phyloP scores from a whole-genome alignment of 176 grass and related monocot species.

The Juncus inflexus region DNA sequence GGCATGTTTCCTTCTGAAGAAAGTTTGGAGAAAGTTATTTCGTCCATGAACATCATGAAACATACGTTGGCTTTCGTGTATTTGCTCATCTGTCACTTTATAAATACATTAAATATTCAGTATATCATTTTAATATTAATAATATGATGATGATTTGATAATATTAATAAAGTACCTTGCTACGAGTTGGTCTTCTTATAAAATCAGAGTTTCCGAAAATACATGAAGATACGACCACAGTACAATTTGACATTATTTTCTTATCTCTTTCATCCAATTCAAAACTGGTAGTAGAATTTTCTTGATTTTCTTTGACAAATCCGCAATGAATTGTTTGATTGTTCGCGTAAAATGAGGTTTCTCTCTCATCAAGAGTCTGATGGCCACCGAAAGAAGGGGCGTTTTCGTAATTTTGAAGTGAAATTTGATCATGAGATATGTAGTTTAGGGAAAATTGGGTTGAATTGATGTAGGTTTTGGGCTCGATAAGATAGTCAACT shows the following conservation, averaged over 20 bases:
- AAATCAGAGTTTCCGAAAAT: constrained; percentile 95
- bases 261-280: constrained; percentile 67
- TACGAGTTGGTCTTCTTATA: constrained; percentile 78
- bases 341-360: constrained; percentile 59
- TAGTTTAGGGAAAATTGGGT: constrained; percentile 62
- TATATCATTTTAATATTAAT: not conserved
- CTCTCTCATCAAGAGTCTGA: constrained; percentile 62
- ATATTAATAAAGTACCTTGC: constrained; percentile 52
- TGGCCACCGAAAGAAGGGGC: constrained; percentile 61
- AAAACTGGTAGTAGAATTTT: constrained; percentile 49
- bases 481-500: constrained; percentile 57
- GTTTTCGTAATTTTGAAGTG: constrained; percentile 17
- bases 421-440: constrained; percentile 37
- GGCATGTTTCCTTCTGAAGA: constrained; percentile 73
- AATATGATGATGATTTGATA: not conserved
- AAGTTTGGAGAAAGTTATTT: constrained; percentile 65
- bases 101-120: not conserved
- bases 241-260: constrained; percentile 56
- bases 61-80: constrained; percentile 83
- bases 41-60: constrained; percentile 96
- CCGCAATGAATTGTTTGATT: constrained; percentile 84
- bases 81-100: constrained; percentile 64
- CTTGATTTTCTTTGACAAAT: constrained; percentile 53
- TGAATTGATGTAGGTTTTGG: constrained; percentile 51
- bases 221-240: constrained; percentile 76